phyloP scores from a whole-genome alignment of 1,139 yeast species.

The Sugiyamaella xylanicola region DNA sequence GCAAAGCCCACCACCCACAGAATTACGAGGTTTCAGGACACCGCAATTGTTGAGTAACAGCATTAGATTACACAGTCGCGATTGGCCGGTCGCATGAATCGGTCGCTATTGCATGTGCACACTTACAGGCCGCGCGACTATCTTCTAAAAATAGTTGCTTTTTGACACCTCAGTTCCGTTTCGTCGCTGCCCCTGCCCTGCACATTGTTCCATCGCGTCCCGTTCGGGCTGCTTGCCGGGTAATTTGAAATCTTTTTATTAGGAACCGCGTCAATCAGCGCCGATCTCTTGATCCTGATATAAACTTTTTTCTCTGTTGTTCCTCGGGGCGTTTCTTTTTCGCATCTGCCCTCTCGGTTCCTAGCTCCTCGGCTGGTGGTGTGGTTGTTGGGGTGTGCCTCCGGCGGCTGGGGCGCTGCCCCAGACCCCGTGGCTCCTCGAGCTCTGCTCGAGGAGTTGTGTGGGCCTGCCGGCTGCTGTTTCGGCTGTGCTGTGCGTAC shows the following conservation, averaged over 20 bases:
- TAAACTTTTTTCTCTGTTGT: background rate
- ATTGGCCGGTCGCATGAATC: background rate
- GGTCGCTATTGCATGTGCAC: background rate
- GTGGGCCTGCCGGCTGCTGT: too few species aligned
- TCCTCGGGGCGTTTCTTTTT: background rate
- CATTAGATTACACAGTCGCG: too few species aligned
- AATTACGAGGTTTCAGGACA: too few species aligned
- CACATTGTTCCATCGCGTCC: background rate
- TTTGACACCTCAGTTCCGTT: background rate
- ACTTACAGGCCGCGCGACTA: background rate
- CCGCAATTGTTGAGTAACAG: background rate
- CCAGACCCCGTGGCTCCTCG: too few species aligned
- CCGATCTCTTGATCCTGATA: too few species aligned
- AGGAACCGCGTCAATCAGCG: background rate
- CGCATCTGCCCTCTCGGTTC: too few species aligned
- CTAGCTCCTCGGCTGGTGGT: too few species aligned
- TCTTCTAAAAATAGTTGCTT: background rate
- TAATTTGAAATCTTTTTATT: background rate
- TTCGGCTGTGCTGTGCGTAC: too few species aligned
- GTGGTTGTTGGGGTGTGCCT: too few species aligned
- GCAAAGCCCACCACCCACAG: background rate
- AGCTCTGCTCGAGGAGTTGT: too few species aligned
- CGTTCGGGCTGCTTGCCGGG: background rate
- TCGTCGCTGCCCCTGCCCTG: background rate
- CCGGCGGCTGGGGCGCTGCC: too few species aligned